A percentile compares a stretch with the other conserved stretches of the same genome.
Evolutionary conservation across 768 basidiomycete species (phyloP).

Genomic region (Amanita muscaria): DNA sequence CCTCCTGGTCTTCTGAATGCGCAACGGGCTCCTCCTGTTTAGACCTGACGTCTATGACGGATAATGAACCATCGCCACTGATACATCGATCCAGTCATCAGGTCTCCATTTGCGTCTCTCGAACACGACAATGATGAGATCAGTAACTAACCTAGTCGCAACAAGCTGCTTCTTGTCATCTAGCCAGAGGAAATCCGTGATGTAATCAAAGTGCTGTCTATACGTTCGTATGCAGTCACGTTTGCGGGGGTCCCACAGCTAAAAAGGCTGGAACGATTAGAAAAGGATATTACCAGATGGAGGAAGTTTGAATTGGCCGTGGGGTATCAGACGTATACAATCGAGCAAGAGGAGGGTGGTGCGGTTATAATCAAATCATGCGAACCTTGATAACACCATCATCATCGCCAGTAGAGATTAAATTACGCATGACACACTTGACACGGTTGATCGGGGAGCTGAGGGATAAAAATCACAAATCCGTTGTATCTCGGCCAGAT

Average conservation of each 20-base stretch:
- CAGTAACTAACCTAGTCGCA: slow-evolving; percentile 63
- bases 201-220: slow-evolving; percentile 89
- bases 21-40: slow-evolving; percentile 70
- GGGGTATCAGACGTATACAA: not conserved
- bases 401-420: slow-evolving; percentile 85
- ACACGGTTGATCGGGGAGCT: slow-evolving; percentile 86
- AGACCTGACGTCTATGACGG: slow-evolving; percentile 84
- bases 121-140: not conserved
- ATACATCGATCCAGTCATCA: too few relatives aligned
- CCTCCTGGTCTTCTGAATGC: slow-evolving; percentile 93
- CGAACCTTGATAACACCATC: slow-evolving; percentile 87
- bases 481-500: slow-evolving; percentile 19
- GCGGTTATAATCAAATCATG: slow-evolving; percentile 1
- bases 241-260: slow-evolving; percentile 90
- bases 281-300: not conserved
- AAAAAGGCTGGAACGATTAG: slow-evolving; percentile 3
- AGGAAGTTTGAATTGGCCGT: not conserved
- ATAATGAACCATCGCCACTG: slow-evolving; percentile 90
- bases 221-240: slow-evolving; percentile 56
- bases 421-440: slow-evolving; percentile 55
- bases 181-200: slow-evolving; percentile 85
- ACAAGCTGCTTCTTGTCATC: slow-evolving; percentile 79
- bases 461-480: slow-evolving; percentile 18
- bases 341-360: not conserved
- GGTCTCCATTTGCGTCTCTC: not conserved